Evolutionary conservation across 1,139 yeast genomes (phyloP).

Genomic region (Geotrichum klebahnii): DNA sequence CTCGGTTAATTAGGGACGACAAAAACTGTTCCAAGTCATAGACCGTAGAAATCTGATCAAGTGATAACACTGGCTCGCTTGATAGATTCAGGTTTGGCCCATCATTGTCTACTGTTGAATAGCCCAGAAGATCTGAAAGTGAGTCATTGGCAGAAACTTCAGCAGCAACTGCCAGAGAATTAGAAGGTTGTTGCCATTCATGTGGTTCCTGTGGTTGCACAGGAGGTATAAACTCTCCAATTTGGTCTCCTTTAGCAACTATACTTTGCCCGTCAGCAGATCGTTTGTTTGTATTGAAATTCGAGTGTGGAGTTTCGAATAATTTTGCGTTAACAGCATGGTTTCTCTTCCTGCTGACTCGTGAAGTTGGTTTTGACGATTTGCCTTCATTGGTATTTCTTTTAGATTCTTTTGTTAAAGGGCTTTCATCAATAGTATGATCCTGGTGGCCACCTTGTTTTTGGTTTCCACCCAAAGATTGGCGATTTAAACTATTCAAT

Average conservation of each 20-base stretch:
- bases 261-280: background rate
- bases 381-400: no score
- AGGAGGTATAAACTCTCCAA: background rate
- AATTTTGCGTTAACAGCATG: no score
- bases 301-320: no score
- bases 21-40: conserved; percentile 18
- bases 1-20: conserved; percentile 7
- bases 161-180: background rate
- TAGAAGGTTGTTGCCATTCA: background rate
- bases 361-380: no score
- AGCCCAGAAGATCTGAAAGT: background rate
- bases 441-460: no score
- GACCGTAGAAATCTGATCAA: conserved; percentile 12
- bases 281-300: background rate
- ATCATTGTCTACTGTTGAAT: background rate
- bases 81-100: background rate
- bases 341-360: no score
- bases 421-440: no score
- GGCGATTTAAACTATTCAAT: no score
- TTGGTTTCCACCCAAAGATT: no score
- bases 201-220: background rate
- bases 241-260: background rate
- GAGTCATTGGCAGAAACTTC: background rate
- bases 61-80: background rate
- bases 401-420: no score